These are phyloP conservation scores for Krasilnikovozyma curviuscula DNA, from an alignment of 768 basidiomycete genomes.

Conservation along the genomic window DNA sequence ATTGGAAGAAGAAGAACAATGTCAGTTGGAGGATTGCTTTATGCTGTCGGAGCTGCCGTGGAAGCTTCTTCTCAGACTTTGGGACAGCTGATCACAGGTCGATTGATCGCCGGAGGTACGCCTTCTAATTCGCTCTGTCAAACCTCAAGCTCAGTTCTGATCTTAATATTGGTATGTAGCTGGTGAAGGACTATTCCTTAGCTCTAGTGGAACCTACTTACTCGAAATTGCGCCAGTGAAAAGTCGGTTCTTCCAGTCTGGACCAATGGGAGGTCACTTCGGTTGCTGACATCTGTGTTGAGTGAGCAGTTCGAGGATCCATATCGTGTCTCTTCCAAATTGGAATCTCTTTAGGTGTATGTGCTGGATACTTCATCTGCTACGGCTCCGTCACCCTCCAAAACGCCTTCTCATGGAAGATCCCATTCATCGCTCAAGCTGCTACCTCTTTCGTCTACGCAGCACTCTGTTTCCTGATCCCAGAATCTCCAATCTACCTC, in stretches of 20 bases:
- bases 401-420: slow-evolving; percentile 28
- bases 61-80: slow-evolving; percentile 26
- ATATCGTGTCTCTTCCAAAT: neutral
- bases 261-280: slow-evolving; percentile 31
- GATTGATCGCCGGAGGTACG: slow-evolving; percentile 30
- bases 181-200: slow-evolving; percentile 2
- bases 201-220: slow-evolving; percentile 10
- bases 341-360: too few species aligned
- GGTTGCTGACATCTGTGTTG: slow-evolving; percentile 20
- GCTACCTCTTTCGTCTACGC: slow-evolving; percentile 23
- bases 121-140: too few species aligned
- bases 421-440: slow-evolving; percentile 28
- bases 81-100: slow-evolving; percentile 30
- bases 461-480: slow-evolving; percentile 23
- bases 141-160: too few species aligned
- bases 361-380: slow-evolving; percentile 28
- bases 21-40: slow-evolving; percentile 30
- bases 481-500: slow-evolving; percentile 32
- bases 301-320: slow-evolving; percentile 16
- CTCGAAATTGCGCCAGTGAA: too few species aligned
- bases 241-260: slow-evolving; percentile 22
- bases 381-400: slow-evolving; percentile 27
- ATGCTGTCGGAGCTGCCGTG: slow-evolving; percentile 30
- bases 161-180: too few species aligned
- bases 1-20: slow-evolving; percentile 35